Evolutionary conservation across 768 basidiomycete species (phyloP), one percentile per base, ranked within the genome.

Genomic region (Kwoniella bestiolae): DNA sequence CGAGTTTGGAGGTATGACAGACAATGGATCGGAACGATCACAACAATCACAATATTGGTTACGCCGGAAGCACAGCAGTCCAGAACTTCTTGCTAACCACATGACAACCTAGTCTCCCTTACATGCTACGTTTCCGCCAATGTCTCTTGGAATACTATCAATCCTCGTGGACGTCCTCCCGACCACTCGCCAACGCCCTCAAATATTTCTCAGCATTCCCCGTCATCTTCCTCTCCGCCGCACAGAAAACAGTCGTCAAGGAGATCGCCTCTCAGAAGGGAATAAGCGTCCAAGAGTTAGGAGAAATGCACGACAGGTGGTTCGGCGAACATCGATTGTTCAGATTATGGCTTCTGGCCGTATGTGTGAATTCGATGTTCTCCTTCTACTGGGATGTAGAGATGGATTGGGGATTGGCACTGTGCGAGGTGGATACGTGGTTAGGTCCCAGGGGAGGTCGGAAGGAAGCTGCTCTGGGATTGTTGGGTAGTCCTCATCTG

Each of bases 371-470:
- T 81, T 95, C 94, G 3, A 79, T 91, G 31, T 99, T 92, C 81
- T 94, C 94, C 2, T 98, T 95, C 80, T 99, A 93, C 91, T 99
- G 96, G 96, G 96, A 98, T 81, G 86, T 98, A 46, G 93, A 92
- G 52, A 91, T 95, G 79, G 96, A 99, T 79, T 99, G 95, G 94
- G 96, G 96, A 5, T 84, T 99, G 60, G 86, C 88, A 49, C 82
- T 97, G 46, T 83, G 98, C 64, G 85, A 84, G 6, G 68, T 75
- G 3, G 64, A 71, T 16, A 80, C 79, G 5, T 83, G 82, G 82
- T 58, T 75, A 18, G 63, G 65, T 3, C 46, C 66, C 1, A 65
- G 44, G 34, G 35, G 56, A 14, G 58, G 35, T 25, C 26, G 63
- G 2, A 47, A 60, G 29, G 47, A 46, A 26, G 46, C 56, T 21